These are phyloP conservation scores for Ogataea pilisensis DNA, from an alignment of 805 yeast species.

Conservation along the genomic window DNA sequence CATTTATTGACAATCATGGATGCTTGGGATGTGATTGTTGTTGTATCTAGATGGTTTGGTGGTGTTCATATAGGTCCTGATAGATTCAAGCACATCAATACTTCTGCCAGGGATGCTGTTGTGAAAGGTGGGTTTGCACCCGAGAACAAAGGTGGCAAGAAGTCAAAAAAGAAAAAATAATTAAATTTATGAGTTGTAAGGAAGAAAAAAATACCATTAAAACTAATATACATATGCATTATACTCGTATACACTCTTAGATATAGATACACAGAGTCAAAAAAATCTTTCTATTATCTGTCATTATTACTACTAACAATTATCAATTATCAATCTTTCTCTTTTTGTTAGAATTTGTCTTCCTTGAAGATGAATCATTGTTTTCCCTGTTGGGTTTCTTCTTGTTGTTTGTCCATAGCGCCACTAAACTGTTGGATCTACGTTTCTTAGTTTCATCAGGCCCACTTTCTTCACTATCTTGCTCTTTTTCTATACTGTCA, in stretches of 20 bases:
- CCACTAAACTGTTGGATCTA: conserved; percentile 8
- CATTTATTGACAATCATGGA: conserved; percentile 74
- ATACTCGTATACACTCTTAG: no score
- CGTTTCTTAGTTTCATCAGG: conserved; percentile 1
- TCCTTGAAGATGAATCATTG: conserved; percentile 11
- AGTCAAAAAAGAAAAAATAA: conserved; percentile 30
- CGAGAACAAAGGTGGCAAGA: conserved; percentile 19
- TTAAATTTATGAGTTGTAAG: no score
- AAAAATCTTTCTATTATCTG: no score
- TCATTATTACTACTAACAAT: no score
- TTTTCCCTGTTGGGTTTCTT: conserved; percentile 15
- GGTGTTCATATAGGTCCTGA: conserved; percentile 92
- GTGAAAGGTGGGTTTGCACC: conserved; percentile 52
- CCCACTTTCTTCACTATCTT: neutral
- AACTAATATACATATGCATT: no score
- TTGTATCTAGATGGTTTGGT: conserved; percentile 90
- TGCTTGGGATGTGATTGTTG: conserved; percentile 79
- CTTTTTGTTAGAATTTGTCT: neutral
- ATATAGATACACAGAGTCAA: no score
- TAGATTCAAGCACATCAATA: conserved; percentile 87
- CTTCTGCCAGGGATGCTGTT: conserved; percentile 83
- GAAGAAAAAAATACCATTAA: no score
- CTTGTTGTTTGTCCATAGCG: conserved; percentile 10
- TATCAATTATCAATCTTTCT: conserved; percentile 2
- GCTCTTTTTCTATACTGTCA: no score